Conservation (phyloP, 208 protist species). For the Acanthamoeba healyi region DNA sequence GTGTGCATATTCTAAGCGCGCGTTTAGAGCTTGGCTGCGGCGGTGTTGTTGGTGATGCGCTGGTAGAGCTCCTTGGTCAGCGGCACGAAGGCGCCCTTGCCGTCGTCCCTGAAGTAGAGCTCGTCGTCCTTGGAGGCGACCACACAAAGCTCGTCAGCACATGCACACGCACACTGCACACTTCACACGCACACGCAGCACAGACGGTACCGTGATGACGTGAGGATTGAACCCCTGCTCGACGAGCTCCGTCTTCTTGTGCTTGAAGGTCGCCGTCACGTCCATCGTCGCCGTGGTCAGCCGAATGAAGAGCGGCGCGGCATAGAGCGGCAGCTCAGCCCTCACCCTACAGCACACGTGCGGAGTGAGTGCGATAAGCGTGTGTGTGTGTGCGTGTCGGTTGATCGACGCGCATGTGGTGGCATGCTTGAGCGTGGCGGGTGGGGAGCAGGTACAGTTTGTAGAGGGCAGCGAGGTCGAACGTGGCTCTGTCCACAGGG, state of each 20-base stretch:
- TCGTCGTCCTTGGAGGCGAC: not conserved
- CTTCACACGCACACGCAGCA: too few relatives aligned
- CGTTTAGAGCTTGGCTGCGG: constrained; percentile 26
- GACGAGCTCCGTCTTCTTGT: constrained; percentile 77
- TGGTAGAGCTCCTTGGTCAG: constrained; percentile 62
- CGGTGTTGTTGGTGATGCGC: constrained; percentile 55
- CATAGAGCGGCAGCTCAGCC: not conserved
- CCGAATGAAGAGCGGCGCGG: not conserved
- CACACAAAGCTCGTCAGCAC: not conserved
- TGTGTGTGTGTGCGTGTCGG: not conserved
- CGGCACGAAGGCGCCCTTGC: constrained; percentile 40
- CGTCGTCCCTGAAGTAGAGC: constrained; percentile 65
- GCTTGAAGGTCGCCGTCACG: constrained; percentile 84
- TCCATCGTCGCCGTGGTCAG: constrained; percentile 67
- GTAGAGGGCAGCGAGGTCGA: constrained; percentile 54
- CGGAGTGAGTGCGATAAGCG: not conserved
- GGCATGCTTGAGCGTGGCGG: not conserved
- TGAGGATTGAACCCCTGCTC: constrained; percentile 78
- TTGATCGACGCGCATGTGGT: too few relatives aligned
- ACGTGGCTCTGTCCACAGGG: not conserved
- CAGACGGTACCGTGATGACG: constrained; percentile 42
- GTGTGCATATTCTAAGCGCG: too few relatives aligned
- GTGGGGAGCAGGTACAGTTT: constrained; percentile 29
- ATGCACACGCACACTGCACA: too few relatives aligned
- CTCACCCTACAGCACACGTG: not conserved